These are phyloP conservation scores for Pythium aquatile DNA, from an alignment of 352 stramenopile genomes.

Conservation along the genomic window DNA sequence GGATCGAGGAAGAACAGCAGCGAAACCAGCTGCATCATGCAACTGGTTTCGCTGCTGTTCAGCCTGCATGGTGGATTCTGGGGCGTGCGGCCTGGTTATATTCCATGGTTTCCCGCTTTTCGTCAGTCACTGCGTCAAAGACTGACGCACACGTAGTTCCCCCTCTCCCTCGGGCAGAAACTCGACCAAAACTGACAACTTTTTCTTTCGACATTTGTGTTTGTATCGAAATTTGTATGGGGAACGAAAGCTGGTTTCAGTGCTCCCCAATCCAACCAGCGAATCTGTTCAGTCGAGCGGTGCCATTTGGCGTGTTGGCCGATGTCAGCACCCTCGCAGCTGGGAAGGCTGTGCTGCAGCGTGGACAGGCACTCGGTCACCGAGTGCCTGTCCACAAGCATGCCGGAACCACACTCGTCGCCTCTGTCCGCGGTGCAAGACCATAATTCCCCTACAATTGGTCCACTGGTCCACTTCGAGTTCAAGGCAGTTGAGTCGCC, in stretches of 20 bases:
- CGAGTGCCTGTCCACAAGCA: too few relatives aligned
- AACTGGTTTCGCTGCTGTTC: too few relatives aligned
- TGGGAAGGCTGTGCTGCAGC: background rate
- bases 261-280: background rate
- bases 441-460: too few relatives aligned
- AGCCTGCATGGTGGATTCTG: background rate
- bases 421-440: too few relatives aligned
- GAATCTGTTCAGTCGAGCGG: background rate
- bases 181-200: background rate
- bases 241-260: background rate
- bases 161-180: background rate
- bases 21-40: background rate
- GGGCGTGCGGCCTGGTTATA: background rate
- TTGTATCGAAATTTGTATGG: background rate
- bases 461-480: too few relatives aligned
- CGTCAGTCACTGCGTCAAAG: slow-evolving; percentile 1
- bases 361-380: too few relatives aligned
- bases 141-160: background rate
- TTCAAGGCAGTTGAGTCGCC: too few relatives aligned
- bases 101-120: slow-evolving; percentile 1
- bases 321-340: background rate
- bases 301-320: slow-evolving; percentile 1
- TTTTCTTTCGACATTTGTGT: background rate
- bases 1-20: background rate
- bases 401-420: too few relatives aligned